Evolutionary conservation across 805 yeast species (phyloP), one percentile per base, ranked within the genome.

Genomic region (Wickerhamomyces bovis): DNA sequence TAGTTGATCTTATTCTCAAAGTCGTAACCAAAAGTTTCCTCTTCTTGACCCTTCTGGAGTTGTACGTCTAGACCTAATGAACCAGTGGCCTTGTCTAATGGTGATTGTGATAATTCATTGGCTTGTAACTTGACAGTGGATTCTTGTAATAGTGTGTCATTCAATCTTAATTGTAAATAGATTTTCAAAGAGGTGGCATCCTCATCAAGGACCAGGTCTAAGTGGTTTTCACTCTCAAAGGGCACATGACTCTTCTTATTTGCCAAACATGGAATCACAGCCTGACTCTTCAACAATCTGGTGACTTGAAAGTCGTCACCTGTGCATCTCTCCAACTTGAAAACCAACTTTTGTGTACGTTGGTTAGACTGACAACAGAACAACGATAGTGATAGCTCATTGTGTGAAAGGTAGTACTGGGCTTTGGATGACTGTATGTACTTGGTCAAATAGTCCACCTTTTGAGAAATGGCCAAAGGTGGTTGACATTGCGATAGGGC

Each of bases 161-260:
- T 44, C 10, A 39, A 35, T 20, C 39, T 44, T 13, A 52, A 18
- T 5, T 44, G 46, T 3, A 48, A 15, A n/a, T 47, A 44, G 4
- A 52, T 7, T 25, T 53, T 50, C 9, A 49, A 40, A 2, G 30
- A 33, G 0, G 51, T 31, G 36, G 48, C 54, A 19, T 54, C 55
- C 26, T 52, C 54, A 25, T 52, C 51, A 3, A 54, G 10, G 19
- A 48, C 8, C 8, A 54, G 33, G 22, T 54, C 57, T 15, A 54
- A 38, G 35, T 54, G 57, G 19, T 42, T 44, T 2, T 16, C 30
- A 18, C 41, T 30, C 3, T 15, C 16, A 33, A 33, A 33, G 20
- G 36, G 36, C 4, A n/a, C 18, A 22, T 22, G 39, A 21, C 44
- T 44, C 25, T 47, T 41, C 12, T 42, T 31, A 13, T 38, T 47